These are phyloP conservation scores for Melanogaster broomeanus DNA, from an alignment of 768 basidiomycete genomes.

Conservation along the genomic window DNA sequence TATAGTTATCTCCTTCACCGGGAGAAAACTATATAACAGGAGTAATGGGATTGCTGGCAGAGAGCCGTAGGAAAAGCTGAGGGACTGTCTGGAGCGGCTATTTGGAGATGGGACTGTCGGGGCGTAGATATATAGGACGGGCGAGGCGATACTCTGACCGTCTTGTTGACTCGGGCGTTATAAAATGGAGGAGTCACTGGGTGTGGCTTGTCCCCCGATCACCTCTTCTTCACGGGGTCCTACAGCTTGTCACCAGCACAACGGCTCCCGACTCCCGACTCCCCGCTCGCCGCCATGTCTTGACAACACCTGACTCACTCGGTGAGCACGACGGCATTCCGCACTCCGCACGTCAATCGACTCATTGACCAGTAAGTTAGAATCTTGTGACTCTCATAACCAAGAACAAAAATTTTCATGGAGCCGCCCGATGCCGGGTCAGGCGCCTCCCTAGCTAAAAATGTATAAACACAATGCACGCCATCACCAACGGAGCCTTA, in stretches of 20 bases:
- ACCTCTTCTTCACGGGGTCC: conserved; percentile 28
- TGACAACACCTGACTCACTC: conserved; percentile 10
- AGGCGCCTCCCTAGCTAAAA: not conserved
- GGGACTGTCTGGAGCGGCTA: no score
- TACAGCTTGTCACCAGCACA: not conserved
- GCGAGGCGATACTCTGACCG: conserved; percentile 24
- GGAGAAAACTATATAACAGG: conserved; percentile 26
- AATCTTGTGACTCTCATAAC: no score
- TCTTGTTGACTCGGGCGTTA: conserved; percentile 26
- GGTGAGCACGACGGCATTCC: not conserved
- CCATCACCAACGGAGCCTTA: no score
- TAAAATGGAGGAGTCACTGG: conserved; percentile 37
- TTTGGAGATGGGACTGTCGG: conserved; percentile 2
- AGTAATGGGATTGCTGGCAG: not conserved
- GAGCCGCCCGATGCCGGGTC: not conserved
- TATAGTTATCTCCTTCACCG: conserved; percentile 17
- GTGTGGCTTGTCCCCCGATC: conserved; percentile 21
- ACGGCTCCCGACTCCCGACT: conserved; percentile 6
- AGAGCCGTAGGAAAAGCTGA: not conserved
- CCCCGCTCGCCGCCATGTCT: not conserved
- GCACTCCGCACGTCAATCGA: not conserved
- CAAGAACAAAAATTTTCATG: not conserved
- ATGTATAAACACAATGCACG: not conserved
- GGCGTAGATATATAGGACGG: conserved; percentile 7
- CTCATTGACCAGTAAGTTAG: no score